Conservation (phyloP, 106 monocot species). For the Gastrodia elata region DNA sequence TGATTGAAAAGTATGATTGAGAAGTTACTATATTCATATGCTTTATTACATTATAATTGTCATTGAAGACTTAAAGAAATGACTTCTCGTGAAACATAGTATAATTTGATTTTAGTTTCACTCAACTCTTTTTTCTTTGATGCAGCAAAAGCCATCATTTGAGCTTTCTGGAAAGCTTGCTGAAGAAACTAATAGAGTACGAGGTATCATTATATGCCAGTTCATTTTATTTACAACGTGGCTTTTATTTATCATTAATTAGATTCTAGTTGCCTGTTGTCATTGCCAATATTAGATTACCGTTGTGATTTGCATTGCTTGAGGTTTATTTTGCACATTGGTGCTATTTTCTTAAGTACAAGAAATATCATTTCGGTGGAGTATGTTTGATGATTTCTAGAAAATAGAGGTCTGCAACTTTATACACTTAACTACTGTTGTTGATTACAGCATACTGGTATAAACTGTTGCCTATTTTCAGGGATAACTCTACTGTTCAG, state of each 20-base stretch:
- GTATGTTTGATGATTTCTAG: neutral
- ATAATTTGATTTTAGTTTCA: neutral
- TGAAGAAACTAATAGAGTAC: constrained; percentile 87
- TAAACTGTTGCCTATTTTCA: constrained; percentile 13
- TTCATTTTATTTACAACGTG: neutral
- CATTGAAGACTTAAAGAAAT: neutral
- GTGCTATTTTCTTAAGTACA: neutral
- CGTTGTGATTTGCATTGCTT: neutral
- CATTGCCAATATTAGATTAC: neutral
- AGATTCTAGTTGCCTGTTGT: neutral
- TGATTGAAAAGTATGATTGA: neutral
- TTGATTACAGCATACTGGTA: neutral
- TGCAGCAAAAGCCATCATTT: constrained; percentile 93
- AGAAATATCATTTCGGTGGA: neutral
- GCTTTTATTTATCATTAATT: neutral
- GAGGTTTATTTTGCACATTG: neutral
- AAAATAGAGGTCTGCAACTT: neutral
- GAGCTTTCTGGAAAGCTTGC: constrained; percentile 98
- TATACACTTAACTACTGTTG: neutral
- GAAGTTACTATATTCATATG: constrained; percentile 3
- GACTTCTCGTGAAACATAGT: neutral
- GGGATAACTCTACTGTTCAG: constrained; percentile 75
- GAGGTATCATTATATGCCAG: constrained; percentile 37
- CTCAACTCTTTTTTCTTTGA: constrained; percentile 1
- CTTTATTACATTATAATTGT: neutral